Evolutionary conservation across 2,329 filamentous ascomycete genomes (phyloP), one percentile per base, ranked within the genome.

Genomic region (Nigrograna mackinnonii): DNA sequence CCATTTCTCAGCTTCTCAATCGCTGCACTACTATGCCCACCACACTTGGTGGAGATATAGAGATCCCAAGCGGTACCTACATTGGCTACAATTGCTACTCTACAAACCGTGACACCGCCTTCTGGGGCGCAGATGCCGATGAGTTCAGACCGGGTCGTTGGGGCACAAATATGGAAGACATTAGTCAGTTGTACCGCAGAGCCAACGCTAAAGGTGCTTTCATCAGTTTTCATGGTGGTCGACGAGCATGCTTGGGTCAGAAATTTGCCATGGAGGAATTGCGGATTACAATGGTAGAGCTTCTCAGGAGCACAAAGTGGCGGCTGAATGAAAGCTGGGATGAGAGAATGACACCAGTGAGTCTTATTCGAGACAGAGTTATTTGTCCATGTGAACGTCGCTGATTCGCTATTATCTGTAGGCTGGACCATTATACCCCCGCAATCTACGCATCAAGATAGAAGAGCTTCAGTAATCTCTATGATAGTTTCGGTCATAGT

Each of bases 1-100:
- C 76, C 6, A 71, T 79, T 37, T 70, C 66, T 0, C 75, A 78
- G 44, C 62, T 79, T 31, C 72, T 78, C 49, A 79, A 79, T 40
- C 68, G 75, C 5, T 39, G 54, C 19, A 66, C 67, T 4, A 68
- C 67, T 0, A 47, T 51, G 2, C 53, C 67, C 0, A 58, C 64
- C 11, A 46, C 34, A 1, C 50, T 64, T 3, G 57, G 59, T 30
- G 49, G 46, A 22, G 41, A 47, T 3, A 52, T 62, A 14, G 34
- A 46, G 1, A 35, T 64, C 12, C 55, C 58, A 2, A 46, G 39
- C 2, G 57, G 55, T 17, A 52, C 54, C 3, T 64, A 60, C 26
- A 11, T 58, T 12, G 60, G 60, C 6, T 64, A 61, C 43, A 61
- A 62, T 34, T 56, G 50, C 9, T 61, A 61, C 40, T 52, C 53